phyloP scores from a whole-genome alignment of 768 basidiomycete genomes.

The Amanita brunnescens region DNA sequence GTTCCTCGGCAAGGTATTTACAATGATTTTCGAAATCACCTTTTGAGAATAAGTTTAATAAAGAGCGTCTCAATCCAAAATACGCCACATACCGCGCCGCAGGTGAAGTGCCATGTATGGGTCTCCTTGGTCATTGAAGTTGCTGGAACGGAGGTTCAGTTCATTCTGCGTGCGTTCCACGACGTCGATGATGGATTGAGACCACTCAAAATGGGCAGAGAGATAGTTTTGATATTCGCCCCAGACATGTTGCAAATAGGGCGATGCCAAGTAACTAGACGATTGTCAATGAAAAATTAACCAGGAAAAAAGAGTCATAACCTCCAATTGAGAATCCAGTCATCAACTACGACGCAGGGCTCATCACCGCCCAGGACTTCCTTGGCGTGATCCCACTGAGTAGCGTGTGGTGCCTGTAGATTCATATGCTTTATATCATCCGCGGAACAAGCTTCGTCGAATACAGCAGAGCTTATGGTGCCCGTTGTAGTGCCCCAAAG shows the following conservation, averaged over 20 bases:
- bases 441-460: slow-evolving; percentile 32
- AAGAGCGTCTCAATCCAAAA: background rate
- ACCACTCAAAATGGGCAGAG: slow-evolving; percentile 33
- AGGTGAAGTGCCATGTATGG: slow-evolving; percentile 40
- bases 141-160: slow-evolving; percentile 22
- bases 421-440: slow-evolving; percentile 27
- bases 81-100: slow-evolving; percentile 26
- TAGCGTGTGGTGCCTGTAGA: slow-evolving; percentile 17
- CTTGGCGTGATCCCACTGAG: slow-evolving; percentile 30
- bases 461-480: slow-evolving; percentile 26
- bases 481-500: slow-evolving; percentile 29
- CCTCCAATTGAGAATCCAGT: slow-evolving; percentile 37
- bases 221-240: slow-evolving; percentile 31
- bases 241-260: slow-evolving; percentile 32
- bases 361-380: slow-evolving; percentile 23
- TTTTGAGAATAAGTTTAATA: slow-evolving; percentile 7
- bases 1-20: slow-evolving; percentile 21
- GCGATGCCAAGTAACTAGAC: slow-evolving; percentile 30
- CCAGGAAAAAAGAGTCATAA: slow-evolving; percentile 14
- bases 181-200: slow-evolving; percentile 23
- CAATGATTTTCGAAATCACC: slow-evolving; percentile 39
- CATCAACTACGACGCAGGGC: slow-evolving; percentile 34
- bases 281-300: background rate
- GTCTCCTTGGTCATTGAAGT: slow-evolving; percentile 20
- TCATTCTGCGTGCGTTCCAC: slow-evolving; percentile 25